Conservation (phyloP, 257 asterid genomes). For the Solanum phureja region DNA sequence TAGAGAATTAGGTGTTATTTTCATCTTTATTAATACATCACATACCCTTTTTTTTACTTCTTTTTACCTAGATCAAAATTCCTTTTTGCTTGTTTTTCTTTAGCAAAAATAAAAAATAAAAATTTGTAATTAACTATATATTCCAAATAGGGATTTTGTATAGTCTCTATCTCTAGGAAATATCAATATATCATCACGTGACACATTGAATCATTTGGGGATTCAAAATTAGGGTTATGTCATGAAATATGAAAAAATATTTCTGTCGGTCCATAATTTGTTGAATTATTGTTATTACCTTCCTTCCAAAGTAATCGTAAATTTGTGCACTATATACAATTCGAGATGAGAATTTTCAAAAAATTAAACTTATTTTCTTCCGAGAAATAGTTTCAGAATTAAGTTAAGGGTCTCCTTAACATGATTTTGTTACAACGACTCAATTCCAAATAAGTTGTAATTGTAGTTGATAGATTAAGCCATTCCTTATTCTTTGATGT, state of each 20-base stretch:
- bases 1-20: slow-evolving; percentile 16
- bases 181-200: slow-evolving; percentile 34
- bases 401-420: slow-evolving; percentile 10
- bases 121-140: not conserved
- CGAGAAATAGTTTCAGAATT: not conserved
- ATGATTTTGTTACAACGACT: not conserved
- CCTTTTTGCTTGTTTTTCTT: not conserved
- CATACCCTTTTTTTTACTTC: not conserved
- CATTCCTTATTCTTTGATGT: not conserved
- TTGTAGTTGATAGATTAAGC: not conserved
- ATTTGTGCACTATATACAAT: not conserved
- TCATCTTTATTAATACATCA: slow-evolving; percentile 2
- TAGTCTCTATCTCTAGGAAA: slow-evolving; percentile 1
- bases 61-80: not conserved
- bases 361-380: not conserved
- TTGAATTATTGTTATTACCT: not conserved
- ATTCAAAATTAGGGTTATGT: slow-evolving; percentile 39
- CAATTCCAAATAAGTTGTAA: not conserved
- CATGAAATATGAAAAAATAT: not conserved
- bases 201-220: not conserved
- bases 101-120: not conserved
- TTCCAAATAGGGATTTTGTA: not conserved
- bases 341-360: not conserved
- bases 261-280: not conserved
- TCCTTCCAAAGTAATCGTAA: not conserved